Evolutionary conservation across 2,329 filamentous ascomycete species (phyloP).

Genomic region (Colletotrichum chlorophyti): DNA sequence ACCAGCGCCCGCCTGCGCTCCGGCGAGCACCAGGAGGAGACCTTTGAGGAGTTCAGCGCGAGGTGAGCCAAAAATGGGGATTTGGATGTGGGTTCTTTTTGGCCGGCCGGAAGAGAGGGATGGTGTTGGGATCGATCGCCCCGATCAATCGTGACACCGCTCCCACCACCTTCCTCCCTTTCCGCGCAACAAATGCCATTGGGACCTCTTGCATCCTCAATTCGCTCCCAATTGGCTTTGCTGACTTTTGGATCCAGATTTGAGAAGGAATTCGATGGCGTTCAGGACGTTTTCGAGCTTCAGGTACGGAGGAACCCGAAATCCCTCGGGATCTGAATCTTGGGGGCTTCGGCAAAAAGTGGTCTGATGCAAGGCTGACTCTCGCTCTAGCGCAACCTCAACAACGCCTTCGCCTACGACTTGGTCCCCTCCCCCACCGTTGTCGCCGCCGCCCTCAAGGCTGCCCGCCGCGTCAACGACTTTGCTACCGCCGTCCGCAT

Average conservation of each 20-base stretch:
- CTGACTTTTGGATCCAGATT: slow-evolving; percentile 67
- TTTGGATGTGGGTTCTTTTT: neutral
- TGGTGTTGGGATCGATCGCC: neutral
- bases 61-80: slow-evolving; percentile 78
- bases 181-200: slow-evolving; percentile 16
- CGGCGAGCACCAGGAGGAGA: slow-evolving; percentile 85
- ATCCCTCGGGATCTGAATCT: slow-evolving; percentile 19
- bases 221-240: slow-evolving; percentile 1
- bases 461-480: slow-evolving; percentile 96
- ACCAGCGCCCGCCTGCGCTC: slow-evolving; percentile 62
- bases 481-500: slow-evolving; percentile 97
- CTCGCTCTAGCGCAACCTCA: slow-evolving; percentile 76
- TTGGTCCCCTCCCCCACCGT: slow-evolving; percentile 94
- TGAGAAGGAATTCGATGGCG: slow-evolving; percentile 97
- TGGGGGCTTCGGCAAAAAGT: slow-evolving; percentile 25
- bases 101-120: slow-evolving; percentile 19
- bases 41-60: slow-evolving; percentile 97
- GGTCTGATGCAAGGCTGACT: slow-evolving; percentile 32
- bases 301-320: slow-evolving; percentile 69
- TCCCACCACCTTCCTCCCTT: neutral
- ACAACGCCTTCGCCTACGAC: slow-evolving; percentile 99
- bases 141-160: slow-evolving; percentile 2
- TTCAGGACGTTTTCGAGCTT: slow-evolving; percentile 99
- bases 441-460: slow-evolving; percentile 88
- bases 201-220: neutral